Base-by-base conservation (phyloP, 768 basidiomycete genomes). In the Suillus tomentosus region DNA sequence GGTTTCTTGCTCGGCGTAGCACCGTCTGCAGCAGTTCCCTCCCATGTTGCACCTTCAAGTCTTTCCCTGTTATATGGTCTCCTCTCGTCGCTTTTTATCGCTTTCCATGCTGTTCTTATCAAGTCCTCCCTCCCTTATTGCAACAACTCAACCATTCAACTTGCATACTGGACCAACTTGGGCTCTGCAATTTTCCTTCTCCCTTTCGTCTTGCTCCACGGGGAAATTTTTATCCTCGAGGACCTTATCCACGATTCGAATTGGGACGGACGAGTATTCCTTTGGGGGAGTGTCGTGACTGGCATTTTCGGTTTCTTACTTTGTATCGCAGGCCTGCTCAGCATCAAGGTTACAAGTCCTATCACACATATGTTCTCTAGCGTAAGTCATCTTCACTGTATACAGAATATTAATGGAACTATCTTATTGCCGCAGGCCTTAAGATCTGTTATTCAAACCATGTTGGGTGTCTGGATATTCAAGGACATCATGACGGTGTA, bases 331-430 rank as follows among this genome's bases (percentile, higher is more conserved):
- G 90, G 90, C 24, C 76, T 93, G 68, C 78, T 94, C 65, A 90
- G 89, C 71, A 91, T 94, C 79, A 90, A 90, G 71, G 85, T 92
- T 58, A 93, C 91, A 17, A 90, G 88, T 63, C 92, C 92, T 5
- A 83, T 94, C 61, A 92, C 91, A 2, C 92, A 93, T 73, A 94
- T 92, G 90, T 90, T 94, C 76, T 88, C 87, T 17, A 89, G 84
- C 67, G 90, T 91, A 69, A 72, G 87, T 81, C 13, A 58, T 37
- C n/a, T 45, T 68, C 54, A 64, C 55, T 61, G 27, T 48, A 47
- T 60, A 50, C 40, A 56, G 19, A 36, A 34, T 27, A 54, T 62
- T 60, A 59, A 64, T 15, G 24, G n/a, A 10, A 66, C 62, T 48
- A 61, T 53, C 57, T 63, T 51, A 22, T 65, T 62, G 43, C 36